Evolutionary conservation across 352 stramenopile species (phyloP).

Genomic region (Pythium phragmitis): DNA sequence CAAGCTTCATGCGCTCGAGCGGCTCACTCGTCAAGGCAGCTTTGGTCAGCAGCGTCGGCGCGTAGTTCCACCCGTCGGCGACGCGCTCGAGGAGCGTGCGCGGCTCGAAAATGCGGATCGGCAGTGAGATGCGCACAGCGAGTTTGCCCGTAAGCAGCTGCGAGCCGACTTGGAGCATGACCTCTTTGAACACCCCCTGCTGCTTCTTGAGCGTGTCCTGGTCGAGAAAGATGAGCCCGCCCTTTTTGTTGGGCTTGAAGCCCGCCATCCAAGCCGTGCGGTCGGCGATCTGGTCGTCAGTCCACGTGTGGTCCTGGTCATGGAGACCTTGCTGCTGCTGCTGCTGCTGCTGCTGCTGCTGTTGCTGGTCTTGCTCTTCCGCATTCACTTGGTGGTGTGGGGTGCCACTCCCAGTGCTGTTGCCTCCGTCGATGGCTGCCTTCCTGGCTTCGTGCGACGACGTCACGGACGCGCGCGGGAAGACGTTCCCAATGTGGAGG

Average conservation of each 20-base stretch:
- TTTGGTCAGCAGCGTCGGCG: conserved; percentile 72
- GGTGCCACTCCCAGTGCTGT: conserved; percentile 6
- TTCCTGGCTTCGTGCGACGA: conserved; percentile 33
- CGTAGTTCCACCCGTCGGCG: conserved; percentile 73
- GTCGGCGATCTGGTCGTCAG: conserved; percentile 47
- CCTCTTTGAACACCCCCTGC: conserved; percentile 76
- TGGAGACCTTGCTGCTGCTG: conserved; percentile 12
- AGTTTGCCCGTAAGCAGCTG: conserved; percentile 70
- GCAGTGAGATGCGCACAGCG: conserved; percentile 66
- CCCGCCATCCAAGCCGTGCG: conserved; percentile 54
- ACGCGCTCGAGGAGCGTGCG: conserved; percentile 74
- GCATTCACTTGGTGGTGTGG: conserved; percentile 6
- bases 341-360: conserved; percentile 1
- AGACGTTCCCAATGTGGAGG: conserved; percentile 54
- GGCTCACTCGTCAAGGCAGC: conserved; percentile 52
- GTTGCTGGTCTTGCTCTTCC: conserved; percentile 5
- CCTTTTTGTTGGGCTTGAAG: conserved; percentile 75
- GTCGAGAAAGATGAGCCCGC: conserved; percentile 64
- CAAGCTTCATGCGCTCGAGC: conserved; percentile 64
- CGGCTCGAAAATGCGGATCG: conserved; percentile 76
- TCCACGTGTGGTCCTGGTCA: conserved; percentile 36
- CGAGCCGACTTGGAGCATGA: conserved; percentile 74
- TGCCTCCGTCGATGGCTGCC: conserved; percentile 12
- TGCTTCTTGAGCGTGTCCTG: conserved; percentile 73
- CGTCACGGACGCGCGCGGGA: conserved; percentile 40